Conservation (phyloP, 352 stramenopile species). For the Pythium oligandrum region DNA sequence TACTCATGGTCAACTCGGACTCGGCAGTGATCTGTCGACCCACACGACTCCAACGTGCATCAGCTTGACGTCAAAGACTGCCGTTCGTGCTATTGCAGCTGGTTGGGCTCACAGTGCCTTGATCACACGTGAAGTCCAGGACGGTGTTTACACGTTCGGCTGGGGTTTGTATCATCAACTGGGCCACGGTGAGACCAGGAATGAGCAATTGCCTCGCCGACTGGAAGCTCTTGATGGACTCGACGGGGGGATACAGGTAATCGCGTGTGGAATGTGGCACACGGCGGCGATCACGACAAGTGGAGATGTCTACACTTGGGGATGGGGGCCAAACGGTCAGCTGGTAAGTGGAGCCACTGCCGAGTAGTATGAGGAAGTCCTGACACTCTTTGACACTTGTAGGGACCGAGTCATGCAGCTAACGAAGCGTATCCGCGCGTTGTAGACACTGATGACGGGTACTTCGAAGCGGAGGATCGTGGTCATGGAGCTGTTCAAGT, state of each 20-base stretch:
- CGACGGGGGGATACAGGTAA: conserved; percentile 28
- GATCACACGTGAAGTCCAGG: conserved; percentile 12
- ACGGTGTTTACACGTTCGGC: conserved; percentile 57
- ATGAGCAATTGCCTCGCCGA: conserved; percentile 19
- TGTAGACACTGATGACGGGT: conserved; percentile 24
- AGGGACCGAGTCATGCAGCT: conserved; percentile 11
- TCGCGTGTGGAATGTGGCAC: conserved; percentile 75
- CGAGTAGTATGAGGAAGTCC: conserved; percentile 8
- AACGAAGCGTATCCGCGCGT: conserved; percentile 42
- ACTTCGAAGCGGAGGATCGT: conserved; percentile 19
- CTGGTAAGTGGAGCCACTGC: conserved; percentile 28
- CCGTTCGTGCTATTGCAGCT: conserved; percentile 24
- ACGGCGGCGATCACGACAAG: conserved; percentile 55
- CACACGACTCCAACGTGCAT: no score
- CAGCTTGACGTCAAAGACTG: no score
- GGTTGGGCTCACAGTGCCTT: conserved; percentile 55
- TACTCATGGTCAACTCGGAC: conserved; percentile 44
- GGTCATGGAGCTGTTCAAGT: conserved; percentile 28
- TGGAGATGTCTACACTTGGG: conserved; percentile 76
- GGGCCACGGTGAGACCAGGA: conserved; percentile 43
- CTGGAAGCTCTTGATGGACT: conserved; percentile 52
- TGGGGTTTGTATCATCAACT: conserved; percentile 82
- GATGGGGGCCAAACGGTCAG: conserved; percentile 68
- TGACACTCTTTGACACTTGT: background rate
- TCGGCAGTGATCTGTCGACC: no score